These are phyloP conservation scores for Marchantia paleacea DNA, from an alignment of 225 moss, liverwort and hornwort genomes.

Conservation along the genomic window DNA sequence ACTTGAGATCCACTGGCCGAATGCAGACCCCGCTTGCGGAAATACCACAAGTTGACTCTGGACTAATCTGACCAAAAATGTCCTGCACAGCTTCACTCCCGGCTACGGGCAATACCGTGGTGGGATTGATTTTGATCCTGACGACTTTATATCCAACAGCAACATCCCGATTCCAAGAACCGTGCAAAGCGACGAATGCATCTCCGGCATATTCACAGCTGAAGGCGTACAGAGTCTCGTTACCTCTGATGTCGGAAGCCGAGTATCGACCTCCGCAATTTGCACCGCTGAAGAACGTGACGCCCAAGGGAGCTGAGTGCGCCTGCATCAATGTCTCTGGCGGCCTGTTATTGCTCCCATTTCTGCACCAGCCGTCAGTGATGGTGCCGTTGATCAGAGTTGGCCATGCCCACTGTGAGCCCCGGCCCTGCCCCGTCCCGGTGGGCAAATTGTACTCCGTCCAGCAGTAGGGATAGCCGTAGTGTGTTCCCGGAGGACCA, in stretches of 20 bases:
- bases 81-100: conserved; percentile 15
- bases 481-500: conserved; percentile 22
- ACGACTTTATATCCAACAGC: conserved; percentile 36
- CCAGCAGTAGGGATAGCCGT: conserved; percentile 48
- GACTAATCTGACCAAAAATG: conserved; percentile 17
- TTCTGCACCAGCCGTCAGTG: conserved; percentile 38
- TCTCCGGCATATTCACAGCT: conserved; percentile 29
- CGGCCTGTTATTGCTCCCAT: conserved; percentile 27
- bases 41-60: conserved; percentile 8
- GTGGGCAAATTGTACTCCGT: conserved; percentile 29
- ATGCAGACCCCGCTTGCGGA: conserved; percentile 10
- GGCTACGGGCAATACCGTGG: conserved; percentile 24
- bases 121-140: conserved; percentile 31
- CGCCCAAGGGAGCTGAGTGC: conserved; percentile 37
- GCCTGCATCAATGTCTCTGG: conserved; percentile 42
- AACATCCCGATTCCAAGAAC: conserved; percentile 34
- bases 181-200: conserved; percentile 42
- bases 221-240: conserved; percentile 9
- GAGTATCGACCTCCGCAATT: conserved; percentile 24
- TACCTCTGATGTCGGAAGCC: background rate
- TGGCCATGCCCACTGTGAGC: conserved; percentile 46
- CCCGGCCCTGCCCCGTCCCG: conserved; percentile 15
- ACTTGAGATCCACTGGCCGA: conserved; percentile 44
- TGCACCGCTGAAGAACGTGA: conserved; percentile 35
- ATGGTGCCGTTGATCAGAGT: conserved; percentile 22